These are phyloP conservation scores for Tolypocladium sp. DNA, from an alignment of 2,329 filamentous ascomycete species.

Conservation along the genomic window DNA sequence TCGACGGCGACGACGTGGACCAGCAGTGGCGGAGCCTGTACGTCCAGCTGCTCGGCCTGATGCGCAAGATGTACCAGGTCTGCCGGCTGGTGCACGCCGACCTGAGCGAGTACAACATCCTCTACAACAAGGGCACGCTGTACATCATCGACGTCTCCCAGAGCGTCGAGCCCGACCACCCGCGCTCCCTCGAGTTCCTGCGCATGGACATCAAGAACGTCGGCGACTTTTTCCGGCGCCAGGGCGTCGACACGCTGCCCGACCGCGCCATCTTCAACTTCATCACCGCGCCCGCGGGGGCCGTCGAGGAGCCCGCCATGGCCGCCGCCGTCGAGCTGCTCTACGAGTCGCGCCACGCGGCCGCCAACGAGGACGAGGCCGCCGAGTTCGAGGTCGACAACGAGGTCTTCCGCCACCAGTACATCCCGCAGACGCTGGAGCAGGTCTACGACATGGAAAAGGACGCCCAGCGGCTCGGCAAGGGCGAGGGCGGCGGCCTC, in stretches of 20 bases:
- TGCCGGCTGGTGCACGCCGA: constrained; percentile 92
- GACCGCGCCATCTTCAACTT: constrained; percentile 81
- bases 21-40: constrained; percentile 72
- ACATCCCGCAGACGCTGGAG: constrained; percentile 90
- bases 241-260: constrained; percentile 71
- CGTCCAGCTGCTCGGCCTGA: constrained; percentile 72
- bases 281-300: constrained; percentile 55
- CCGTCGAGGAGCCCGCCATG: constrained; percentile 53
- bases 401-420: constrained; percentile 90
- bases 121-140: constrained; percentile 74
- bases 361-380: constrained; percentile 39
- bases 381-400: constrained; percentile 69
- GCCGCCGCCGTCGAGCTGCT: constrained; percentile 55
- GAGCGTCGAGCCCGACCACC: constrained; percentile 94
- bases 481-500: constrained; percentile 66
- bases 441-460: constrained; percentile 95
- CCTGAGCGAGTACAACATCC: constrained; percentile 94
- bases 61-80: constrained; percentile 87
- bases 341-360: constrained; percentile 45
- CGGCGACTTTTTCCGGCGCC: constrained; percentile 80
- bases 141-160: constrained; percentile 98
- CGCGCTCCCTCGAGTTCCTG: constrained; percentile 82
- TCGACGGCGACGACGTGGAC: constrained; percentile 59
- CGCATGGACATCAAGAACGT: constrained; percentile 99
- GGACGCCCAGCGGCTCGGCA: constrained; percentile 68